These are phyloP conservation scores for Colletotrichum eremochloae DNA, from an alignment of 2,329 filamentous ascomycete genomes.

Conservation along the genomic window DNA sequence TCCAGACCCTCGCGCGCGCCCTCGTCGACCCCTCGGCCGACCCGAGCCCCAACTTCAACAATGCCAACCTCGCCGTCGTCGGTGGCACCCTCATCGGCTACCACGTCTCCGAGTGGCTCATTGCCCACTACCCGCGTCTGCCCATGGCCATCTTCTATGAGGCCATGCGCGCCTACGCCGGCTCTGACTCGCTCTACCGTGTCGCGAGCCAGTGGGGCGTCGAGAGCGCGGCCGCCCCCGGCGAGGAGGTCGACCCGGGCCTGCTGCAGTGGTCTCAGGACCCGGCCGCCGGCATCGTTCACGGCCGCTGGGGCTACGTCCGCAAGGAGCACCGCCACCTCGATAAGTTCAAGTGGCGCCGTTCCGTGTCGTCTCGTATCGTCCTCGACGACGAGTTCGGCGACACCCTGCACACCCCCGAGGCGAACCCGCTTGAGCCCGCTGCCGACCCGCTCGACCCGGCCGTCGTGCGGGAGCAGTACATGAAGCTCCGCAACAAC, in stretches of 20 bases:
- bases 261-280: slow-evolving; percentile 82
- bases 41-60: slow-evolving; percentile 85
- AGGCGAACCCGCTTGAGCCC: slow-evolving; percentile 43
- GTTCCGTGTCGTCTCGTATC: slow-evolving; percentile 81
- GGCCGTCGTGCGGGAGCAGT: slow-evolving; percentile 45
- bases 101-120: slow-evolving; percentile 88
- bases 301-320: slow-evolving; percentile 65
- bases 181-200: slow-evolving; percentile 78
- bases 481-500: slow-evolving; percentile 79
- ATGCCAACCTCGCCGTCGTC: slow-evolving; percentile 83
- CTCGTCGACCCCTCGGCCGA: slow-evolving; percentile 91
- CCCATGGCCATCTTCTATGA: slow-evolving; percentile 90
- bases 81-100: slow-evolving; percentile 88
- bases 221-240: slow-evolving; percentile 87
- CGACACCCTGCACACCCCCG: slow-evolving; percentile 61
- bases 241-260: slow-evolving; percentile 91
- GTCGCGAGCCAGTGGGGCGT: slow-evolving; percentile 92
- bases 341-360: slow-evolving; percentile 68
- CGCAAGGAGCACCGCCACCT: slow-evolving; percentile 64
- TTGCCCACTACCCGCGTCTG: slow-evolving; percentile 91
- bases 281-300: slow-evolving; percentile 57
- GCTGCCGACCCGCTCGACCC: slow-evolving; percentile 21
- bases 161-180: slow-evolving; percentile 86
- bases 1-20: slow-evolving; percentile 87
- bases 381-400: slow-evolving; percentile 90